Percentiles rank a stretch among this genome's conserved stretches.
These are phyloP conservation scores for Zychaea mexicana DNA, from an alignment of 371 early-diverging fungal genomes.

Conservation along the genomic window DNA sequence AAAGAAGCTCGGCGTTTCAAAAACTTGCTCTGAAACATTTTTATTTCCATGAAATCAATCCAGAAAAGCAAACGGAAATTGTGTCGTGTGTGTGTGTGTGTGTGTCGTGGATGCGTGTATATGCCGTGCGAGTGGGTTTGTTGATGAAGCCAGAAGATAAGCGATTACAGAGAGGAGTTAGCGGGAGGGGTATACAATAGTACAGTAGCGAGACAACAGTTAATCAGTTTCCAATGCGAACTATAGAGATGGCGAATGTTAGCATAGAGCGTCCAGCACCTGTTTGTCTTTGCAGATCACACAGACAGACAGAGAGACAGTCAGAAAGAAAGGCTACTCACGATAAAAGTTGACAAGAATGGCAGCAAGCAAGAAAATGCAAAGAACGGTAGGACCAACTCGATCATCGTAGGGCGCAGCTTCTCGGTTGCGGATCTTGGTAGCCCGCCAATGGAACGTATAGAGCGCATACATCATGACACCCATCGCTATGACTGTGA, in stretches of 20 bases:
- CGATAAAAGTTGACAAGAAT: conserved; percentile 85
- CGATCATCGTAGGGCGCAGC: conserved; percentile 62
- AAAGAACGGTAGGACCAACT: conserved; percentile 56
- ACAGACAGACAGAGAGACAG: background rate
- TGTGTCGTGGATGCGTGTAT: background rate
- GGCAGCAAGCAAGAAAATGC: conserved; percentile 61
- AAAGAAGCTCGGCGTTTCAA: background rate
- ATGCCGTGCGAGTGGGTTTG: too few relatives aligned
- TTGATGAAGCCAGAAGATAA: too few relatives aligned
- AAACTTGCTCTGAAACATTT: conserved; percentile 1
- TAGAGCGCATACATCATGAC: conserved; percentile 78
- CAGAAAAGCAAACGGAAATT: background rate
- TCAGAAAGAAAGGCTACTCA: conserved; percentile 53
- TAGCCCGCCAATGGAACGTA: conserved; percentile 86
- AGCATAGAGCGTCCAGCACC: too few relatives aligned
- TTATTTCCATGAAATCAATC: conserved; percentile 1
- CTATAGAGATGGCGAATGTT: background rate
- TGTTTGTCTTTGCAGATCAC: too few relatives aligned
- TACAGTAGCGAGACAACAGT: too few relatives aligned
- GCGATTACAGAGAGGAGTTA: too few relatives aligned
- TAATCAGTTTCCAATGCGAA: conserved; percentile 7
- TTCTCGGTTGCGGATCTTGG: conserved; percentile 55
- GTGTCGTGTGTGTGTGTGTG: background rate
- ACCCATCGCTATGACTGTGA: conserved; percentile 73
- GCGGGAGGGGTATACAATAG: too few relatives aligned